Evolutionary conservation across 2,329 filamentous ascomycete genomes (phyloP).

Genomic region (Microcyclospora pomicola): DNA sequence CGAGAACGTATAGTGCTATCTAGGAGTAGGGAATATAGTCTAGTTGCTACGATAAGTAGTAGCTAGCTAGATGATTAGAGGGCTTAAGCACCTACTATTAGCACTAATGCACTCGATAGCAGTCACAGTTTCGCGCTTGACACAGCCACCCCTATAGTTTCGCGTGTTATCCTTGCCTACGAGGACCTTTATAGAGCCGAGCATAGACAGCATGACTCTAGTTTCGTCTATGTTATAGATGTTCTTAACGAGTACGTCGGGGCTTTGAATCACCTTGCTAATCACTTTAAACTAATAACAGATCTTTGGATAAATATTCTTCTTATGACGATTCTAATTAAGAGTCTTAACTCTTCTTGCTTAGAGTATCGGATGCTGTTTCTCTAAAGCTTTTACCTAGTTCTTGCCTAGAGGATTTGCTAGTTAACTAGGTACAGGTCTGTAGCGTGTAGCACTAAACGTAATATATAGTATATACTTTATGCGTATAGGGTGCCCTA

Average conservation of each 20-base stretch:
- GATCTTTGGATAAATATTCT: slow-evolving; percentile 21
- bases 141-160: slow-evolving; percentile 13
- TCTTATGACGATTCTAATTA: slow-evolving; percentile 16
- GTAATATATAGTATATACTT: slow-evolving; percentile 8
- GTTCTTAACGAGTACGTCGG: slow-evolving; percentile 15
- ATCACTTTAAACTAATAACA: slow-evolving; percentile 22
- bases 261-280: slow-evolving; percentile 13
- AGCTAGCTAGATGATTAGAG: slow-evolving; percentile 18
- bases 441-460: slow-evolving; percentile 5
- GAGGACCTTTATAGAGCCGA: slow-evolving; percentile 20
- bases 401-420: slow-evolving; percentile 8
- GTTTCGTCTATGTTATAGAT: no score
- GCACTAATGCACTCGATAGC: slow-evolving; percentile 16
- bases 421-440: slow-evolving; percentile 1
- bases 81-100: slow-evolving; percentile 15
- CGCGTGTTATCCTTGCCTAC: slow-evolving; percentile 15
- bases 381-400: slow-evolving; percentile 11
- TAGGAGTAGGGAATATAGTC: slow-evolving; percentile 15
- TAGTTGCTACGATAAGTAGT: slow-evolving; percentile 16
- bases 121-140: slow-evolving; percentile 16
- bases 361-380: slow-evolving; percentile 15
- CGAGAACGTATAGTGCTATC: slow-evolving; percentile 9
- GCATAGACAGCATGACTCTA: slow-evolving; percentile 20
- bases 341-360: slow-evolving; percentile 13
- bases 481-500: slow-evolving; percentile 7